Evolutionary conservation across 2,329 filamentous ascomycete species (phyloP), one percentile per base, ranked within the genome.

Genomic region (Botryotinia narcissicola): DNA sequence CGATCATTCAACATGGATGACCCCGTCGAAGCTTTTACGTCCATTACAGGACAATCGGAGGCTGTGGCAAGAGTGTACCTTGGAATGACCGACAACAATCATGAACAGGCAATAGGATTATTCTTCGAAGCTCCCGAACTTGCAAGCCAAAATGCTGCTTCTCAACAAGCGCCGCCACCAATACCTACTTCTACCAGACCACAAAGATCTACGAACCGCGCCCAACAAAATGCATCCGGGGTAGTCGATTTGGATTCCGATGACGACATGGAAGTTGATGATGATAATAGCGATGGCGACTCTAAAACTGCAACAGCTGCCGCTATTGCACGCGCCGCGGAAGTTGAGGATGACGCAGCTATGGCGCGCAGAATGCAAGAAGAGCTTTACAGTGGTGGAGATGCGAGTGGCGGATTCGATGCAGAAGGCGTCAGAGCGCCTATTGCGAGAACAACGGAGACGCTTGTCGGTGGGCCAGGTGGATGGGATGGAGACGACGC

Each of bases 281-380:
- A 82, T 64, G 76, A 77, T 75, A 80, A 83, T 80, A 82, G 81
- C 67, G 81, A 84, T 54, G 82, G 77, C 18, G 75, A 76, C 20
- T 81, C 82, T 44, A 74, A 74, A 10, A 72, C 69, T n/a, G 69
- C 76, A 42, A 70, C 66, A 7, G 78, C 77, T 54, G 76, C 77
- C 29, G 82, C 82, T 42, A 83, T 86, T 57, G 83, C 83, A 16
- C 83, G 82, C 46, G 83, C 82, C 7, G 89, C 87, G 25, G 85
- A 90, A 63, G 89, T 92, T 77, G 95, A 98, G 76, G 94, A 97
- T 79, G 96, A 99, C 80, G 95, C 94, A 70, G 95, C 93, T 61
- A 95, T 98, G 90, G 96, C 96, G 10, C 90, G 95, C 81, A 89
- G 93, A 73, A 83, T 99, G 74, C 96, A 99, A 82, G 93, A 99